Percentiles rank a stretch among this genome's conserved stretches.
Conservation (phyloP, 768 basidiomycete genomes). For the Mycena leptocephala region DNA sequence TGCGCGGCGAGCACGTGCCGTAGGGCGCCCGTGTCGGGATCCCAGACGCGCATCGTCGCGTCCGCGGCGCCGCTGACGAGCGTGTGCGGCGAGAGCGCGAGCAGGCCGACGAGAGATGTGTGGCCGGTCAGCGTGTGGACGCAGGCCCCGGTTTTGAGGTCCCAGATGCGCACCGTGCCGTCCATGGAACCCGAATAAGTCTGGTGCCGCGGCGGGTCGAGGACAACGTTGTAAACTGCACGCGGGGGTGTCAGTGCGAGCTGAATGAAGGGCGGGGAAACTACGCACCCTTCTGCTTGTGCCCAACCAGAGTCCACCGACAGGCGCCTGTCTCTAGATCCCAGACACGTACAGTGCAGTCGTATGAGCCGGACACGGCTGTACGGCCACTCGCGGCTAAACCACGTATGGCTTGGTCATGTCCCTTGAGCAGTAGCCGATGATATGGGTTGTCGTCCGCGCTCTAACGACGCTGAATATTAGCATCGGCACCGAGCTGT, state of each 20-base stretch:
- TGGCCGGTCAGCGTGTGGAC: conserved; percentile 90
- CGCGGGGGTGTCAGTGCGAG: background rate
- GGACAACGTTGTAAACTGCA: conserved; percentile 94
- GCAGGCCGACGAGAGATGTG: conserved; percentile 94
- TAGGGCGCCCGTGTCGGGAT: conserved; percentile 87
- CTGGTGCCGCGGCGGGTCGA: conserved; percentile 89
- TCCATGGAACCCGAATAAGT: conserved; percentile 99
- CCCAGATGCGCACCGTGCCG: conserved; percentile 97
- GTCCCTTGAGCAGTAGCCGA: conserved; percentile 86
- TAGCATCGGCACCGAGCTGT: conserved; percentile 42
- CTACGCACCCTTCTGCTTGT: conserved; percentile 91
- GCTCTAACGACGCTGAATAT: conserved; percentile 71
- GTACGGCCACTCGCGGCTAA: conserved; percentile 93
- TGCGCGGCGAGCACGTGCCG: conserved; percentile 91
- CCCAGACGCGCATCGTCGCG: conserved; percentile 95
- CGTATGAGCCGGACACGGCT: conserved; percentile 96
- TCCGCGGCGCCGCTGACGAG: conserved; percentile 98
- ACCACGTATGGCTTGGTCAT: conserved; percentile 93
- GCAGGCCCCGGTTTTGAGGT: conserved; percentile 85
- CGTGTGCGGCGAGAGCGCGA: conserved; percentile 90
- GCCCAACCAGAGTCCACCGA: conserved; percentile 87
- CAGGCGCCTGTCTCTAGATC: conserved; percentile 89
- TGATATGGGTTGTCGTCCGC: conserved; percentile 90
- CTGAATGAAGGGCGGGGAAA: background rate
- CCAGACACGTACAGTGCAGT: conserved; percentile 96